A percentile compares a stretch with the other conserved stretches of the same genome.
Conservation (phyloP, 2,329 filamentous ascomycete species). For the Lachnellula occidentalis region DNA sequence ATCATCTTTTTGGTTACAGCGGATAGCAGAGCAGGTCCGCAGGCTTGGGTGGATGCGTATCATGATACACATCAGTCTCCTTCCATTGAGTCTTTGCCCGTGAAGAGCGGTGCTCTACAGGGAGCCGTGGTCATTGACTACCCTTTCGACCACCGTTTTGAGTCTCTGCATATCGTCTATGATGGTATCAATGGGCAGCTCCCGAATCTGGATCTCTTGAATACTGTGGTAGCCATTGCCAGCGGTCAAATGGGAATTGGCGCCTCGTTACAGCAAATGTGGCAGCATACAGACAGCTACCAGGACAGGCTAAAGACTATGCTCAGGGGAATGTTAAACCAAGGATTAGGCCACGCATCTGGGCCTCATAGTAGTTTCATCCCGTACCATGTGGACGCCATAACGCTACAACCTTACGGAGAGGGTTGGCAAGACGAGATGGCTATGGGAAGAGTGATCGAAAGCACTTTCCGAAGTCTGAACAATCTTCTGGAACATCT, state of each 20-base stretch:
- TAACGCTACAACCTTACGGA: conserved; percentile 86
- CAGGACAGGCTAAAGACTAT: conserved; percentile 79
- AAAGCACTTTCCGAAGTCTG: conserved; percentile 85
- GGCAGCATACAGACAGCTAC: conserved; percentile 70
- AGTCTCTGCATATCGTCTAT: conserved; percentile 85
- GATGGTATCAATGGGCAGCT: conserved; percentile 94
- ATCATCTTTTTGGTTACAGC: conserved; percentile 88
- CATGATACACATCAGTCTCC: conserved; percentile 77
- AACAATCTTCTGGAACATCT: conserved; percentile 96
- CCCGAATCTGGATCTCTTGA: conserved; percentile 92
- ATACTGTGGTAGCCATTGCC: conserved; percentile 84
- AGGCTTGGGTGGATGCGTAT: conserved; percentile 97
- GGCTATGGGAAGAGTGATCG: conserved; percentile 82
- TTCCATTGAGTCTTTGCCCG: conserved; percentile 67
- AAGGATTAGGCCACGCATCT: conserved; percentile 81
- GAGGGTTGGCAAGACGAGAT: conserved; percentile 97
- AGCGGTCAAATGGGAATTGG: conserved; percentile 88
- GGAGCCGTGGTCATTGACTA: conserved; percentile 93
- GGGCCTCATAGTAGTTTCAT: conserved; percentile 95
- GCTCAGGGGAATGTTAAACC: conserved; percentile 85
- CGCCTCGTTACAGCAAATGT: conserved; percentile 80
- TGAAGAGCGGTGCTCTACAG: conserved; percentile 91
- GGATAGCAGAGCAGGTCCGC: conserved; percentile 83
- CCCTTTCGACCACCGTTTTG: conserved; percentile 75
- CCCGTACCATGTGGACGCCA: conserved; percentile 93